phyloP scores from a whole-genome alignment of 169 alveolate species.

The Plasmodium berghei region DNA sequence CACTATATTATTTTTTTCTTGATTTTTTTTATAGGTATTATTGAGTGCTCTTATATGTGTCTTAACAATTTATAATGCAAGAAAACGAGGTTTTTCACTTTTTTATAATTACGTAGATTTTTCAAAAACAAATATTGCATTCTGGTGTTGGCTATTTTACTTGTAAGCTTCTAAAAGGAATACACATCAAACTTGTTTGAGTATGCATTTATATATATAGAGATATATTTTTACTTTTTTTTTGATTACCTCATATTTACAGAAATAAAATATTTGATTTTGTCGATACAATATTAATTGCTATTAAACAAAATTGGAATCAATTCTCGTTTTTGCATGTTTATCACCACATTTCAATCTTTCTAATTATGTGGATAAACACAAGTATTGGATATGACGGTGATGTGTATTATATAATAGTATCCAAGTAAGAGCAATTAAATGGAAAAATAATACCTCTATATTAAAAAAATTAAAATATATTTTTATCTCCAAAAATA shows the following conservation, averaged over 20 bases:
- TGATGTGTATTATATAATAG: slow-evolving; percentile 79
- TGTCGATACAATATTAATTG: slow-evolving; percentile 78
- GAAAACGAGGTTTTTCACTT: slow-evolving; percentile 24
- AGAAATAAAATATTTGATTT: slow-evolving; percentile 78
- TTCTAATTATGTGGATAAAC: slow-evolving; percentile 81
- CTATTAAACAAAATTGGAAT: slow-evolving; percentile 78
- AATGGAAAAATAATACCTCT: neutral
- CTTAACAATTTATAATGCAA: slow-evolving; percentile 32
- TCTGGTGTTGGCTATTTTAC: slow-evolving; percentile 60
- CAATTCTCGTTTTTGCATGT: slow-evolving; percentile 82
- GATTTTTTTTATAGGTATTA: slow-evolving; percentile 17
- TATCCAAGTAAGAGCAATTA: slow-evolving; percentile 69
- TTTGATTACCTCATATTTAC: neutral
- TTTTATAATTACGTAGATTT: slow-evolving; percentile 36
- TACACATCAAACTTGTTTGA: neutral
- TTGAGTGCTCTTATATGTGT: slow-evolving; percentile 25
- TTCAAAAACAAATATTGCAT: slow-evolving; percentile 41
- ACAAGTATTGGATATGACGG: slow-evolving; percentile 84
- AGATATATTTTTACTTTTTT: neutral
- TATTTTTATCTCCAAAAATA: too few species aligned
- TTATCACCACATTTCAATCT: slow-evolving; percentile 80
- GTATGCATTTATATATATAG: neutral
- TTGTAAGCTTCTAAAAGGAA: slow-evolving; percentile 26
- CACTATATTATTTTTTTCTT: neutral
- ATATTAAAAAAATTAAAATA: too few species aligned